Conservation (phyloP, 2,329 filamentous ascomycete genomes). For the Tetracladium maxilliforme region DNA sequence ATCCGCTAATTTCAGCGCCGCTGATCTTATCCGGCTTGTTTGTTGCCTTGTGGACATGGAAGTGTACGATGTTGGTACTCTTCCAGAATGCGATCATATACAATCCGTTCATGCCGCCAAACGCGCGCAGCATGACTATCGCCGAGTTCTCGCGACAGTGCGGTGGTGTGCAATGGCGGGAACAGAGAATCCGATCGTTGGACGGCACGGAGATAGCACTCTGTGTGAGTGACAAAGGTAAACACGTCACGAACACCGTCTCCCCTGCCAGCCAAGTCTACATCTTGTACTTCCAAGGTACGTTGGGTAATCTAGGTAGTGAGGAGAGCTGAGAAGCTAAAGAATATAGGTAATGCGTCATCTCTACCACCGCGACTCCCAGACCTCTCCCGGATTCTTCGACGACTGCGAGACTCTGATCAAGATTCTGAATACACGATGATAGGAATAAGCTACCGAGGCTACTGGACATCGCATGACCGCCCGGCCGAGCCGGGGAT, state of each 20-base stretch:
- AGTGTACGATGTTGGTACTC: conserved; percentile 59
- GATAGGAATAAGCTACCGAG: conserved; percentile 34
- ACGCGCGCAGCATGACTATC: conserved; percentile 52
- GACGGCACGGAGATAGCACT: conserved; percentile 54
- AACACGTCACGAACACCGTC: neutral
- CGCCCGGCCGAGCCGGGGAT: conserved; percentile 57
- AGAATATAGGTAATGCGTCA: conserved; percentile 36
- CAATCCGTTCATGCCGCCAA: conserved; percentile 62
- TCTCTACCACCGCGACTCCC: conserved; percentile 41
- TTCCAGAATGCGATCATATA: conserved; percentile 77
- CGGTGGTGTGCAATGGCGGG: conserved; percentile 49
- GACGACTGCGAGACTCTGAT: conserved; percentile 21
- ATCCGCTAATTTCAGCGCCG: conserved; percentile 43
- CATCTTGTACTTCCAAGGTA: conserved; percentile 42
- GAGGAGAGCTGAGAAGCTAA: neutral
- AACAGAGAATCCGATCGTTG: conserved; percentile 39
- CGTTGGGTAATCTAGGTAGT: conserved; percentile 3
- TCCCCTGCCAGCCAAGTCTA: conserved; percentile 22
- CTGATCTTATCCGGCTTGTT: conserved; percentile 56
- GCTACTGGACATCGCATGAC: conserved; percentile 67
- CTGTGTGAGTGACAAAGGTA: conserved; percentile 21
- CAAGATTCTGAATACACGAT: conserved; percentile 9
- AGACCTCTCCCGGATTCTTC: conserved; percentile 36
- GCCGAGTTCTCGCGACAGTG: conserved; percentile 45
- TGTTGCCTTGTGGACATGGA: conserved; percentile 47